phyloP scores from a whole-genome alignment of 495 filamentous ascomycete genomes.

The Pyronema domesticum region DNA sequence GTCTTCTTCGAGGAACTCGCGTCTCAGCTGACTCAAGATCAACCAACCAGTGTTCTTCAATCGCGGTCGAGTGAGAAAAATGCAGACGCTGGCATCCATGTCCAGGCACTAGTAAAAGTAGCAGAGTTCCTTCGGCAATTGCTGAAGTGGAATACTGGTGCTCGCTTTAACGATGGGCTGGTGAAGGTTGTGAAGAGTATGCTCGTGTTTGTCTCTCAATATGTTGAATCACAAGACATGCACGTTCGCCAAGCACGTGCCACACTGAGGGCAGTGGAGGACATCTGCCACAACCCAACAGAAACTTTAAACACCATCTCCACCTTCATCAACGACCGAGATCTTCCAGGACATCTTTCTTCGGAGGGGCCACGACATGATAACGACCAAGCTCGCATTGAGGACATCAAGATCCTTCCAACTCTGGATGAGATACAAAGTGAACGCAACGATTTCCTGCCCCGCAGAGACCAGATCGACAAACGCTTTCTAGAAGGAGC shows the following conservation, averaged over 20 bases:
- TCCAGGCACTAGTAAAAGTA: neutral
- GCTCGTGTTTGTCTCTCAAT: neutral
- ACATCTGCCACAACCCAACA: neutral
- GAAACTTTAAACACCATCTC: neutral
- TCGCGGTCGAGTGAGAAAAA: neutral
- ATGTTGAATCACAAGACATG: neutral
- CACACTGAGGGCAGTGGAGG: neutral
- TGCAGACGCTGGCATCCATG: neutral
- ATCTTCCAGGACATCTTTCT: constrained; percentile 37
- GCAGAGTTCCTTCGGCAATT: neutral
- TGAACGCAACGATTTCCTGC: neutral
- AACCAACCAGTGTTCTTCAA: no score
- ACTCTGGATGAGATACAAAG: constrained; percentile 41
- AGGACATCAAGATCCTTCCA: constrained; percentile 43
- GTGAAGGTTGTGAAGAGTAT: neutral
- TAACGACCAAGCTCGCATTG: constrained; percentile 45
- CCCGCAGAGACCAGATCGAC: constrained; percentile 37
- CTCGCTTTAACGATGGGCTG: neutral
- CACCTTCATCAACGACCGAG: constrained; percentile 20
- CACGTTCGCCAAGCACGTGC: neutral
- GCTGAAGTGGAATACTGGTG: neutral
- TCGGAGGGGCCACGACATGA: constrained; percentile 40
- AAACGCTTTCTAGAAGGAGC: constrained; percentile 34
- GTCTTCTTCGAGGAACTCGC: neutral
- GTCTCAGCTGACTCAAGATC: neutral